Percentiles rank a stretch among this genome's conserved stretches.
phyloP scores from a whole-genome alignment of 306 rosid genomes.

The Crataegus laevigata region DNA sequence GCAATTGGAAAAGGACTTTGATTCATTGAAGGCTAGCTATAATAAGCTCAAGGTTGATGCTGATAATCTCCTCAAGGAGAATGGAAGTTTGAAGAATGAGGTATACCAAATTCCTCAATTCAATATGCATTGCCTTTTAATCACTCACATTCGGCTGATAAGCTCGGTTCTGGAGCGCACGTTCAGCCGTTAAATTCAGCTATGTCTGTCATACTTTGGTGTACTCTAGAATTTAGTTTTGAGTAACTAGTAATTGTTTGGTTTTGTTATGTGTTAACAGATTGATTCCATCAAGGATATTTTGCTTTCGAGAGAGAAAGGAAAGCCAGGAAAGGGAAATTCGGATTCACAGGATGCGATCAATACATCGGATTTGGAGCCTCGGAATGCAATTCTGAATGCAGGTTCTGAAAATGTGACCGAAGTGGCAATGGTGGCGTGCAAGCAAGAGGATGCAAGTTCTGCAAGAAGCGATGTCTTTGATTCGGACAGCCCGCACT shows the following conservation, averaged over 20 bases:
- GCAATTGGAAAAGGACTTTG: slow-evolving; percentile 68
- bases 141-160: background rate
- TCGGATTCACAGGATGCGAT: slow-evolving; percentile 23
- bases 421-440: slow-evolving; percentile 31
- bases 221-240: no score
- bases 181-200: background rate
- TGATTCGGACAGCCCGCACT: slow-evolving; percentile 63
- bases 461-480: slow-evolving; percentile 69
- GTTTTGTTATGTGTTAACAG: slow-evolving; percentile 19
- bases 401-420: slow-evolving; percentile 31
- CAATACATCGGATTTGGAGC: slow-evolving; percentile 31
- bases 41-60: slow-evolving; percentile 50
- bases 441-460: slow-evolving; percentile 76
- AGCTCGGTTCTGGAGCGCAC: background rate
- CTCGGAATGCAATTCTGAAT: slow-evolving; percentile 29
- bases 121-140: background rate
- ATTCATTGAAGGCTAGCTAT: slow-evolving; percentile 50
- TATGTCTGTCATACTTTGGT: background rate
- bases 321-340: slow-evolving; percentile 10
- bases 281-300: slow-evolving; percentile 53
- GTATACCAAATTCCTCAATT: slow-evolving; percentile 23
- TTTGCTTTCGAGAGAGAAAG: slow-evolving; percentile 37
- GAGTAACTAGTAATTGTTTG: background rate
- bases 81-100: slow-evolving; percentile 49
- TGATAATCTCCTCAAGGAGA: slow-evolving; percentile 55